Conservation (phyloP, 805 yeast species). For the Isabelozyma gotoi region DNA sequence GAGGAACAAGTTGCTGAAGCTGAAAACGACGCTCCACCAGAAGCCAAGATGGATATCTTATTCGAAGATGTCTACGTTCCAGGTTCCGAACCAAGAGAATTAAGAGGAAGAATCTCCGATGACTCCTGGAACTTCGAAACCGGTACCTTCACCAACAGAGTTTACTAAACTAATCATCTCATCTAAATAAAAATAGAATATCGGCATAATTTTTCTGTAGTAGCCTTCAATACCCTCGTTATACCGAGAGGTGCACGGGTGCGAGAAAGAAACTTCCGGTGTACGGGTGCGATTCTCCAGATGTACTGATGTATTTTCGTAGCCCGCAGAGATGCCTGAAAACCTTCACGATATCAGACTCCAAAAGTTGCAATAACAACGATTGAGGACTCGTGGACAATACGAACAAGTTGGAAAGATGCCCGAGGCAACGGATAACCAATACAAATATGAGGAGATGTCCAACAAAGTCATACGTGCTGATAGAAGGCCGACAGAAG, state of each 20-base stretch:
- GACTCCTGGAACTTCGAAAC: slow-evolving; percentile 86
- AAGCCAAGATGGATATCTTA: slow-evolving; percentile 89
- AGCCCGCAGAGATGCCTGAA: no score
- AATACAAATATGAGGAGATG: slow-evolving; percentile 69
- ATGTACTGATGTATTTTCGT: no score
- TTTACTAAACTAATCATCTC: slow-evolving; percentile 28
- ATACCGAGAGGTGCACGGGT: no score
- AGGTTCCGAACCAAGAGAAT: slow-evolving; percentile 87
- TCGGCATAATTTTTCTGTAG: no score
- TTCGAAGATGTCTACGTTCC: slow-evolving; percentile 96
- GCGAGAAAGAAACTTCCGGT: no score
- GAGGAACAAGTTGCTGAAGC: slow-evolving; percentile 94
- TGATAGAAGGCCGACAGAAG: slow-evolving; percentile 44
- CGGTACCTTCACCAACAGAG: slow-evolving; percentile 46
- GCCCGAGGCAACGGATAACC: slow-evolving; percentile 9
- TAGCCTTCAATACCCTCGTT: no score
- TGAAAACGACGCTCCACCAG: slow-evolving; percentile 92
- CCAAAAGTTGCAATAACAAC: no score
- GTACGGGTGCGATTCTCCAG: no score
- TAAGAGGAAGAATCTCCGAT: slow-evolving; percentile 95
- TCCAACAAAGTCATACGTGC: slow-evolving; percentile 63
- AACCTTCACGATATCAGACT: background rate
- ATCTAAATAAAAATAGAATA: no score
- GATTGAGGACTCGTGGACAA: background rate
- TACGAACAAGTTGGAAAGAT: background rate